Evolutionary conservation across 179 eudicot species (phyloP).

Genomic region (Patellifolia procumbens): DNA sequence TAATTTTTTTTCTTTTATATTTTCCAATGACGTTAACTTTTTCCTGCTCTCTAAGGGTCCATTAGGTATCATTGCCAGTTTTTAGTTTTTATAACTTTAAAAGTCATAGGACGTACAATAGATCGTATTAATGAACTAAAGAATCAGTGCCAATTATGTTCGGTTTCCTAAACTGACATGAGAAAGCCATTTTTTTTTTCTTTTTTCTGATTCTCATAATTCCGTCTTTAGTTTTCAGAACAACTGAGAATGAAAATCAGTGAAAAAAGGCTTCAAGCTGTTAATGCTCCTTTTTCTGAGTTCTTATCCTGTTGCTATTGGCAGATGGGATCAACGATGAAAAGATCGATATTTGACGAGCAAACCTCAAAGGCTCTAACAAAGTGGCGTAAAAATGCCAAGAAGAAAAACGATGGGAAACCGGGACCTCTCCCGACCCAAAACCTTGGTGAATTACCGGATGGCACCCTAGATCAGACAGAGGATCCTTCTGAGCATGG

Average conservation of each 20-base stretch:
- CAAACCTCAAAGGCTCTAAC: slow-evolving; percentile 66
- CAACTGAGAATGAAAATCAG: no score
- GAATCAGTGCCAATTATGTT: no score
- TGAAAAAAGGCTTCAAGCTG: no score
- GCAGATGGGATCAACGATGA: slow-evolving; percentile 86
- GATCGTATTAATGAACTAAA: no score
- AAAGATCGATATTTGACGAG: slow-evolving; percentile 66
- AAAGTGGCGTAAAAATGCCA: slow-evolving; percentile 60
- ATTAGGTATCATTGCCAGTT: neutral
- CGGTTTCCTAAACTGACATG: neutral
- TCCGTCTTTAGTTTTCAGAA: no score
- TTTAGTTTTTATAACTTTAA: neutral
- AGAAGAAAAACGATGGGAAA: slow-evolving; percentile 45
- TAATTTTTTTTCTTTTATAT: no score
- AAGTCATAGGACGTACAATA: no score
- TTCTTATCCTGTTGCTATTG: neutral
- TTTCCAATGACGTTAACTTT: no score
- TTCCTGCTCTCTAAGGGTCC: neutral
- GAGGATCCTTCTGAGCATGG: neutral
- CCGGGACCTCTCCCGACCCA: slow-evolving; percentile 23
- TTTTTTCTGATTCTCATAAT: neutral
- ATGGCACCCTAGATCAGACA: slow-evolving; percentile 18
- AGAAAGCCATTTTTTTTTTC: neutral
- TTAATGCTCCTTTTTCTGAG: neutral
- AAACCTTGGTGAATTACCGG: slow-evolving; percentile 28